Base-by-base conservation (phyloP, 2,329 filamentous ascomycete genomes). In the Pyrenophora tritici-repentis region DNA sequence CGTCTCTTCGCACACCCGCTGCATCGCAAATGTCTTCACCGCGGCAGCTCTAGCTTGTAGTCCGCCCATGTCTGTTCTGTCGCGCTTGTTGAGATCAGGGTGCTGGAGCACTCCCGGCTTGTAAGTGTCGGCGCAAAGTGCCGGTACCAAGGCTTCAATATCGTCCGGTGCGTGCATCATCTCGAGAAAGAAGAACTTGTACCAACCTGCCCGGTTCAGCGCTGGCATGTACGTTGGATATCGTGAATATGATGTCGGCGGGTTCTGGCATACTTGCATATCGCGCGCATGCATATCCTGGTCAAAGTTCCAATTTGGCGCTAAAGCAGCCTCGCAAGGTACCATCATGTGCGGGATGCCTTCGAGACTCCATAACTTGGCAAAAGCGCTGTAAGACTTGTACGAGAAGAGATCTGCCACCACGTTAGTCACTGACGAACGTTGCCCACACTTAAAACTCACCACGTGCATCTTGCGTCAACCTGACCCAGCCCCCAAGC, bases 311-410 rank as follows among this genome's bases (percentile, higher is more conserved):
- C 65, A 70, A 4, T 56, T 57, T 6, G 70, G 70, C 24, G 49
- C 58, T 42, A 73, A 45, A 5, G 58, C 50, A 10, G 61, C 42
- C 42, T 67, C 58, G 34, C 51, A 59, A 7, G 70, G 70, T 10
- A 73, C 68, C 65, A 73, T 64, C 8, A 72, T 33, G 45, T 73
- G 70, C 1, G 70, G 70, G 16, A 73, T 65, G 1, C 61, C 63
- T 47, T 70, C 63, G 2, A 72, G 49, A 42, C 54, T 64, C 70
- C 70, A 73, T n/a, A 72, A 49, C 44, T 58, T 65, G 12, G 61
- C 64, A 44, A 72, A 66, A 0, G 68, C 68, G n/a, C 44, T 56
- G 45, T 68, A 71, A 1, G 58, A 54, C 17, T 66, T 57, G 47
- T 70, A 62, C 4, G 57, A 52, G 48, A 68, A 72, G 13, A 73